Evolutionary conservation across 768 basidiomycete genomes (phyloP).

Genomic region (Paxillus rubicundulus): DNA sequence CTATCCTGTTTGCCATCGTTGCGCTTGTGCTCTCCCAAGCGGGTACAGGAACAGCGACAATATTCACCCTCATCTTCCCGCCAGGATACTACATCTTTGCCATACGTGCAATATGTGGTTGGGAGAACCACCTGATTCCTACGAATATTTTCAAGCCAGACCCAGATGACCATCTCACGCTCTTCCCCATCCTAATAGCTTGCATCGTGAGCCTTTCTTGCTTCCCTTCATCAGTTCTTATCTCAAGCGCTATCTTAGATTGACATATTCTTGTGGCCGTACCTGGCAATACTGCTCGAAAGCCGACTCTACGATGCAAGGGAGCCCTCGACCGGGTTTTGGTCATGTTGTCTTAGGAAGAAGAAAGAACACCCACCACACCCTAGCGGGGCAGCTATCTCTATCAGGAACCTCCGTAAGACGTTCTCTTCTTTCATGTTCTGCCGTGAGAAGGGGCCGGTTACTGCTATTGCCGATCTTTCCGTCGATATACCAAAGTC

Average conservation of each 20-base stretch:
- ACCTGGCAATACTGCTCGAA: constrained; percentile 58
- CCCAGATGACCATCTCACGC: constrained; percentile 52
- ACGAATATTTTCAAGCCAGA: constrained; percentile 57
- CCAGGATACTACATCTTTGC: constrained; percentile 76
- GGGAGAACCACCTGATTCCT: constrained; percentile 54
- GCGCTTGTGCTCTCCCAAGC: constrained; percentile 52
- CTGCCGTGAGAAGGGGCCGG: constrained; percentile 41
- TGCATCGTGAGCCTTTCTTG: constrained; percentile 49
- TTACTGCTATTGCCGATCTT: constrained; percentile 66
- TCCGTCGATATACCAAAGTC: constrained; percentile 65
- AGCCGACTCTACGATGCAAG: constrained; percentile 58
- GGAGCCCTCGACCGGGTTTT: constrained; percentile 31
- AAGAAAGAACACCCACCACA: constrained; percentile 18
- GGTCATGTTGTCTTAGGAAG: constrained; percentile 19
- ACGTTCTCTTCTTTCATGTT: constrained; percentile 52
- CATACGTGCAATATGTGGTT: constrained; percentile 64
- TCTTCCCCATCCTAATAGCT: constrained; percentile 61
- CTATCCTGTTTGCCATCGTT: constrained; percentile 64
- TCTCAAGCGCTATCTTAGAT: constrained; percentile 41
- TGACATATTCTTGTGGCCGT: constrained; percentile 73
- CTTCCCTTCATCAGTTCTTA: not conserved
- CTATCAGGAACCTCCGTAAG: constrained; percentile 59
- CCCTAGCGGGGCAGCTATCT: constrained; percentile 52
- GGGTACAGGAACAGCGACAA: constrained; percentile 45
- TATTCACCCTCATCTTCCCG: constrained; percentile 72